Conservation (phyloP, 352 stramenopile genomes). For the Phytopythium helicoides region DNA sequence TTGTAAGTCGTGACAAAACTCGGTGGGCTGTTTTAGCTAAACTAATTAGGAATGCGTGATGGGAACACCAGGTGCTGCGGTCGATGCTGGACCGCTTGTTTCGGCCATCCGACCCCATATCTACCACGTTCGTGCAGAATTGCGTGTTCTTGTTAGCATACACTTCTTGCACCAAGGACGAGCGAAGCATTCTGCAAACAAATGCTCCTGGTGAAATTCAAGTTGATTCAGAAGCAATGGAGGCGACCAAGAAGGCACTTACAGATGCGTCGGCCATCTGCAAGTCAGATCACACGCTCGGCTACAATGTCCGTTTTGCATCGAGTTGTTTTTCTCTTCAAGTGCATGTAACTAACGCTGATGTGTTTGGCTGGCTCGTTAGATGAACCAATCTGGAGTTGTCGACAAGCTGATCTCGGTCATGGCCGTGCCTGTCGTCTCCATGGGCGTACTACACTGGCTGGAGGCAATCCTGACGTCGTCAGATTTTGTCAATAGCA, state of each 20-base stretch:
- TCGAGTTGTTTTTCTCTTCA: background rate
- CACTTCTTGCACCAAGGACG: constrained; percentile 69
- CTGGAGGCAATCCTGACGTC: constrained; percentile 74
- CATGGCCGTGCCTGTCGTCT: constrained; percentile 82
- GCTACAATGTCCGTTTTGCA: constrained; percentile 67
- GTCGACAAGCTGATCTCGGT: constrained; percentile 76
- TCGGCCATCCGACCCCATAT: constrained; percentile 66
- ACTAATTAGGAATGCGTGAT: background rate
- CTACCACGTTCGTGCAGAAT: constrained; percentile 52
- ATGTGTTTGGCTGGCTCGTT: background rate
- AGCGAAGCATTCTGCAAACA: constrained; percentile 69
- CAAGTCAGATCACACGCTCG: constrained; percentile 82
- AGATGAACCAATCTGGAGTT: constrained; percentile 87
- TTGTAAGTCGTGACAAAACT: constrained; percentile 33
- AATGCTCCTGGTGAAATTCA: constrained; percentile 25
- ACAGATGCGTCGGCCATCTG: constrained; percentile 74
- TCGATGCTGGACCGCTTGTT: constrained; percentile 79
- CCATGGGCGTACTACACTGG: constrained; percentile 85
- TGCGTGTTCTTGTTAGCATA: constrained; percentile 77
- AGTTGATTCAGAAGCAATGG: constrained; percentile 50
- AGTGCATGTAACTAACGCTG: background rate
- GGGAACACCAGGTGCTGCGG: constrained; percentile 74
- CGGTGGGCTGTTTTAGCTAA: background rate
- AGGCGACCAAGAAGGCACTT: constrained; percentile 65
- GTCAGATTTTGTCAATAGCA: constrained; percentile 77